phyloP scores from a whole-genome alignment of 257 asterid species.

The Ajuga chamaepitys region DNA sequence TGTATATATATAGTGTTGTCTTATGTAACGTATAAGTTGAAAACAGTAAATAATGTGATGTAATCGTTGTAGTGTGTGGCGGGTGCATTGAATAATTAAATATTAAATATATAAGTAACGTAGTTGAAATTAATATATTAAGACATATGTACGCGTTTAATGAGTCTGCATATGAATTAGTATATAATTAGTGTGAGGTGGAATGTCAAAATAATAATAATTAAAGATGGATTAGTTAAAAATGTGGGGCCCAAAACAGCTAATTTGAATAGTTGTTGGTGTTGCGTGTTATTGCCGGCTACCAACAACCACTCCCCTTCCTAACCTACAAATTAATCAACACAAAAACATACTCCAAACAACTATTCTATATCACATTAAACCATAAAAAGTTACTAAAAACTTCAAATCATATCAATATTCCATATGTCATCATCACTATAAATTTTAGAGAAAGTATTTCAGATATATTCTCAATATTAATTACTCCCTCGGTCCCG shows the following conservation, averaged over 20 bases:
- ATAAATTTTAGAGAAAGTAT: too few species aligned
- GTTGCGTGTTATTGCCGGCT: neutral
- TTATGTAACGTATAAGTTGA: too few species aligned
- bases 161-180: neutral
- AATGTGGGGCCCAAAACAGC: conserved; percentile 11
- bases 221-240: neutral
- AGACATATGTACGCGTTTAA: neutral
- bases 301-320: conserved; percentile 2
- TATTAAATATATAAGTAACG: neutral
- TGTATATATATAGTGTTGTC: too few species aligned
- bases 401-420: too few species aligned
- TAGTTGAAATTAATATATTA: neutral
- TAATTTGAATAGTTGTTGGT: neutral
- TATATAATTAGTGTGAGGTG: neutral
- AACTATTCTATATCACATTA: too few species aligned
- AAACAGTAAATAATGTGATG: neutral
- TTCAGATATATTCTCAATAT: too few species aligned
- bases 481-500: too few species aligned
- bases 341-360: too few species aligned
- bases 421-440: too few species aligned
- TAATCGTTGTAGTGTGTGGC: neutral
- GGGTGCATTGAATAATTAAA: neutral
- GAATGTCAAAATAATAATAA: neutral
- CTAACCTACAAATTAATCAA: neutral
- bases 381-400: too few species aligned